A percentile compares a stretch with the other conserved stretches of the same genome.
These are phyloP conservation scores for Cucumis sativus DNA, from an alignment of 306 rosid genomes.

Conservation along the genomic window DNA sequence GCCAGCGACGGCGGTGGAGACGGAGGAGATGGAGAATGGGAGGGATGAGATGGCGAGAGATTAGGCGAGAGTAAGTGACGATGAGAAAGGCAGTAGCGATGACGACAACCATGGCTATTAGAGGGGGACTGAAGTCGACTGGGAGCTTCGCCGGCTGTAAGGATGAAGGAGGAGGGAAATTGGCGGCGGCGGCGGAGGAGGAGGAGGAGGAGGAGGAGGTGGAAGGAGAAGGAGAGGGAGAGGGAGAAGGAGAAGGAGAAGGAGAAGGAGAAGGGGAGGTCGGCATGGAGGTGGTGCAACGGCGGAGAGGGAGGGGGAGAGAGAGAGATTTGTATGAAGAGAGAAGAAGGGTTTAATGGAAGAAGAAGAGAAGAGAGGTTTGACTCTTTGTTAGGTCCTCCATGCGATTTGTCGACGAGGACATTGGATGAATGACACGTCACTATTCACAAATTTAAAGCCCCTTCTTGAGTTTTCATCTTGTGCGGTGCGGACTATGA, in stretches of 20 bases:
- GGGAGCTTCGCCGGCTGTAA: slow-evolving; percentile 37
- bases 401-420: slow-evolving; percentile 1
- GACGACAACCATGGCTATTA: slow-evolving; percentile 84
- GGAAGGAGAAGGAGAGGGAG: not conserved
- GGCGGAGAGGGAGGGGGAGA: not conserved
- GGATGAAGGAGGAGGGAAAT: not conserved
- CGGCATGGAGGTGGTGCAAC: not conserved
- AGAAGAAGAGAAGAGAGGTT: not conserved
- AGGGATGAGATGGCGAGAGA: slow-evolving; percentile 69
- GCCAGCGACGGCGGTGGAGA: slow-evolving; percentile 27
- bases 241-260: not conserved
- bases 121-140: slow-evolving; percentile 71
- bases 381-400: slow-evolving; percentile 13
- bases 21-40: slow-evolving; percentile 29
- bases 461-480: not conserved
- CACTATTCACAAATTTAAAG: slow-evolving; percentile 21
- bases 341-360: not conserved
- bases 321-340: not conserved
- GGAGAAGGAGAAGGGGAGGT: slow-evolving; percentile 1
- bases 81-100: slow-evolving; percentile 73
- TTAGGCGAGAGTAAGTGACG: slow-evolving; percentile 77
- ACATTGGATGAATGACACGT: slow-evolving; percentile 14
- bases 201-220: slow-evolving; percentile 6
- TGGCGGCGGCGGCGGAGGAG: not conserved
- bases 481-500: not conserved